Percentiles rank a stretch among this genome's conserved stretches.
phyloP scores from a whole-genome alignment of 495 filamentous ascomycete genomes.

The Parmelia sp. region DNA sequence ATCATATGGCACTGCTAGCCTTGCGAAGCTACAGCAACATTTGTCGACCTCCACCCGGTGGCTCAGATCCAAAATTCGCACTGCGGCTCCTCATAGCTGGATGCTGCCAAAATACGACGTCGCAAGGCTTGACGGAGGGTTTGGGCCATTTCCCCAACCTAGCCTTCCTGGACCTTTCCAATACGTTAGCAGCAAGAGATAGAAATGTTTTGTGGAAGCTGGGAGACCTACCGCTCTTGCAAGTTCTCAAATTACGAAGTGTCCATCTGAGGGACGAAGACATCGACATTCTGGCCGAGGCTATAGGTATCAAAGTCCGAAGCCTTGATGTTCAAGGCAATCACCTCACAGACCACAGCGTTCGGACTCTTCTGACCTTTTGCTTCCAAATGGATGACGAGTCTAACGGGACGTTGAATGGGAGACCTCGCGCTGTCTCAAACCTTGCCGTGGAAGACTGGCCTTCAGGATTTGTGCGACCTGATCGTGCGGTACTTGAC shows the following conservation, averaged over 20 bases:
- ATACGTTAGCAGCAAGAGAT: constrained; percentile 51
- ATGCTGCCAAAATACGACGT: constrained; percentile 52
- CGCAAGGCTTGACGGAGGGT: constrained; percentile 46
- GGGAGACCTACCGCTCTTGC: constrained; percentile 42
- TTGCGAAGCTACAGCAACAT: constrained; percentile 31
- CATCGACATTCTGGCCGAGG: constrained; percentile 46
- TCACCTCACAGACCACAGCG: constrained; percentile 49
- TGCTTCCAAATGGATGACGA: constrained; percentile 38
- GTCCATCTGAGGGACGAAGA: constrained; percentile 52
- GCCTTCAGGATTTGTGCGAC: constrained; percentile 31
- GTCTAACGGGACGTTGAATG: background rate
- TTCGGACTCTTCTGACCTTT: constrained; percentile 45
- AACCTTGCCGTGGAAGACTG: constrained; percentile 22
- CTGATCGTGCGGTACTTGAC: constrained; percentile 22
- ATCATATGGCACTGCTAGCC: constrained; percentile 53
- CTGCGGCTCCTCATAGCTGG: constrained; percentile 54
- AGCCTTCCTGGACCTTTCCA: constrained; percentile 56
- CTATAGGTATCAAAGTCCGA: constrained; percentile 47
- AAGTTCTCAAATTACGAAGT: constrained; percentile 53
- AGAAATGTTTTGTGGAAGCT: constrained; percentile 41
- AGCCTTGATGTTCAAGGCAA: constrained; percentile 58
- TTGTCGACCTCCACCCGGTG: constrained; percentile 14
- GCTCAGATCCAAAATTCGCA: constrained; percentile 26
- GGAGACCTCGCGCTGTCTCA: background rate
- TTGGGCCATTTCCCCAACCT: constrained; percentile 48